Evolutionary conservation across 2,329 filamentous ascomycete species (phyloP).

Genomic region (Trichophyton mentagrophytes): DNA sequence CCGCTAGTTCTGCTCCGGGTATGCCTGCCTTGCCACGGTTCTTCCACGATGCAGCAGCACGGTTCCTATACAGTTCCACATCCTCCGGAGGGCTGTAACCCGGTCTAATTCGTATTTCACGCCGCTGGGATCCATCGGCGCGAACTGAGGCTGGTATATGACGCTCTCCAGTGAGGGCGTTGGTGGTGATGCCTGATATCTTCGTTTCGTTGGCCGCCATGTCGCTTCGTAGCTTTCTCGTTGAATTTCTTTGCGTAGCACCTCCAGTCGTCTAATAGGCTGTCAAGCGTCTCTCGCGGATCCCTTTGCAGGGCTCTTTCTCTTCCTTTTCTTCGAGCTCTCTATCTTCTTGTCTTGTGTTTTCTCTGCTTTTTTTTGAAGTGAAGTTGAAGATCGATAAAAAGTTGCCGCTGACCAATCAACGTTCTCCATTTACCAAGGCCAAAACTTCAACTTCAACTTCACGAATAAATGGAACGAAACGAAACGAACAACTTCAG

Average conservation of each 20-base stretch:
- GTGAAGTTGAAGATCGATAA: background rate
- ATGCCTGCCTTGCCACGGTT: conserved; percentile 58
- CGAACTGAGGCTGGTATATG: conserved; percentile 80
- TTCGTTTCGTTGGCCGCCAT: conserved; percentile 32
- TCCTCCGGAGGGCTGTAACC: conserved; percentile 93
- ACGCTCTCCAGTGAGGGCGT: conserved; percentile 62
- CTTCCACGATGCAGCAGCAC: conserved; percentile 73
- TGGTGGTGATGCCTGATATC: conserved; percentile 60
- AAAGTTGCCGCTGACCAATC: background rate
- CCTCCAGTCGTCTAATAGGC: too few relatives aligned
- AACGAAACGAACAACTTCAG: background rate
- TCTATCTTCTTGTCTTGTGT: background rate
- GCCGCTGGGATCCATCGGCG: conserved; percentile 79
- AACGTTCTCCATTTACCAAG: background rate
- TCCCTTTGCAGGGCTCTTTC: background rate
- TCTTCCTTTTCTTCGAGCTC: background rate
- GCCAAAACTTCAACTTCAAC: background rate
- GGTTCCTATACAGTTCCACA: conserved; percentile 90
- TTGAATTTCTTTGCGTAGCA: too few relatives aligned
- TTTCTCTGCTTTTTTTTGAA: background rate
- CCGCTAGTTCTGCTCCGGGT: conserved; percentile 54
- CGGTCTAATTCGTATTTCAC: conserved; percentile 84
- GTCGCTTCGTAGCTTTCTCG: background rate
- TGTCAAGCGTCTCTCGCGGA: too few relatives aligned
- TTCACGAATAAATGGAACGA: background rate